Evolutionary conservation across 345 rosid genomes (phyloP).

Genomic region (Brassica juncea): DNA sequence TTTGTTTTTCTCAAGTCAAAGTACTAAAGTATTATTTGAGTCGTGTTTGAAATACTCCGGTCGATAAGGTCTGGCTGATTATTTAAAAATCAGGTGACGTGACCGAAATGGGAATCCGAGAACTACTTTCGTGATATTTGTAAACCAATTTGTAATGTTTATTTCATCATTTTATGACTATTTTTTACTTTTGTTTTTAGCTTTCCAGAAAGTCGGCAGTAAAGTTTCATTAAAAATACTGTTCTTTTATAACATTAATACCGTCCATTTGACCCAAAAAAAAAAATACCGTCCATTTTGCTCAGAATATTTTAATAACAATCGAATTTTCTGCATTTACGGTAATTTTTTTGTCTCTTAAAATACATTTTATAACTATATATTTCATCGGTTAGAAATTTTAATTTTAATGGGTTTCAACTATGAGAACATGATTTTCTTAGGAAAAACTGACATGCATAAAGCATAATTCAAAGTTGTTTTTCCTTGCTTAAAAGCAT

Average conservation of each 20-base stretch:
- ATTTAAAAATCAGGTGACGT: slow-evolving; percentile 22
- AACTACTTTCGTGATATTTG: slow-evolving; percentile 13
- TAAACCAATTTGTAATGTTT: neutral
- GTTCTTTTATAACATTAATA: neutral
- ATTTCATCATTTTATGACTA: neutral
- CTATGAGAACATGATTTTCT: neutral
- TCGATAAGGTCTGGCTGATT: slow-evolving; percentile 10
- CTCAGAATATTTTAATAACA: neutral
- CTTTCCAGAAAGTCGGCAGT: slow-evolving; percentile 37
- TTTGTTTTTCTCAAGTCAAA: neutral
- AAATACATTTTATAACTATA: no score
- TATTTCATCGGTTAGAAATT: neutral
- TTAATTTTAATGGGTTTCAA: neutral
- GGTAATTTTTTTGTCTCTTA: neutral
- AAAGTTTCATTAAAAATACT: slow-evolving; percentile 8
- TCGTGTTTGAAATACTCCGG: slow-evolving; percentile 25
- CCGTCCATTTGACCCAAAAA: slow-evolving; percentile 29
- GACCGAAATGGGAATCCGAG: slow-evolving; percentile 17
- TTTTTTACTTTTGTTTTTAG: neutral
- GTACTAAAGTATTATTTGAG: slow-evolving; percentile 18
- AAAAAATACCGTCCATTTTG: slow-evolving; percentile 20
- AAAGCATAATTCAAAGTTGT: neutral
- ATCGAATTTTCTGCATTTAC: neutral
- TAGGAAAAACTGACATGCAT: neutral
- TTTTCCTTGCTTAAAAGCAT: slow-evolving; percentile 24